Evolutionary conservation across 2,329 filamentous ascomycete species (phyloP).

Genomic region (Didymella exigua): DNA sequence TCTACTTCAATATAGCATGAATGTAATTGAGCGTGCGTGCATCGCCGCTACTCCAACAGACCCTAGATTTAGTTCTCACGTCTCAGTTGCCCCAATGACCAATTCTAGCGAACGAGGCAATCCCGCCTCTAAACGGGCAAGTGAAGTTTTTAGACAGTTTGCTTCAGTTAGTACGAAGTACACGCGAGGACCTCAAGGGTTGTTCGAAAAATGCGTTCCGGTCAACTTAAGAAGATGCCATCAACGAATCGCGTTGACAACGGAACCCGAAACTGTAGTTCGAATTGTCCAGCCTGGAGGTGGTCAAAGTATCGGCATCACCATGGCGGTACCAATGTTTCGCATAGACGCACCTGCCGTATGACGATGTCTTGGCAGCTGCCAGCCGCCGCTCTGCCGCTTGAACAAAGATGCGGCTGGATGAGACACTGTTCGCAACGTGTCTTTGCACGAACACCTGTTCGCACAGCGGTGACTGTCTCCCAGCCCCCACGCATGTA

Average conservation of each 20-base stretch:
- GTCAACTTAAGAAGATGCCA: too few species aligned
- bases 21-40: conserved; percentile 18
- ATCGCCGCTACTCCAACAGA: neutral
- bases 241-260: too few species aligned
- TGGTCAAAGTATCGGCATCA: too few species aligned
- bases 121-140: too few species aligned
- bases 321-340: neutral
- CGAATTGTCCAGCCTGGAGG: too few species aligned
- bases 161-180: too few species aligned
- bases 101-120: too few species aligned
- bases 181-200: too few species aligned
- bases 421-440: conserved; percentile 16
- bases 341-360: neutral
- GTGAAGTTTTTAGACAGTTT: too few species aligned
- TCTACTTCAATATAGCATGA: conserved; percentile 34
- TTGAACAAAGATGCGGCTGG: conserved; percentile 7
- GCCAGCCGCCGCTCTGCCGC: conserved; percentile 9
- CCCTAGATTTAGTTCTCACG: neutral
- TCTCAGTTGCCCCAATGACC: neutral
- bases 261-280: too few species aligned
- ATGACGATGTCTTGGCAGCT: conserved; percentile 15
- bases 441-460: conserved; percentile 25
- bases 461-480: conserved; percentile 20
- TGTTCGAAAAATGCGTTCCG: too few species aligned
- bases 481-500: conserved; percentile 13